Percentiles rank a stretch among this genome's conserved stretches.
Evolutionary conservation across 2,329 filamentous ascomycete genomes (phyloP).

Genomic region (Colletotrichum sp.): DNA sequence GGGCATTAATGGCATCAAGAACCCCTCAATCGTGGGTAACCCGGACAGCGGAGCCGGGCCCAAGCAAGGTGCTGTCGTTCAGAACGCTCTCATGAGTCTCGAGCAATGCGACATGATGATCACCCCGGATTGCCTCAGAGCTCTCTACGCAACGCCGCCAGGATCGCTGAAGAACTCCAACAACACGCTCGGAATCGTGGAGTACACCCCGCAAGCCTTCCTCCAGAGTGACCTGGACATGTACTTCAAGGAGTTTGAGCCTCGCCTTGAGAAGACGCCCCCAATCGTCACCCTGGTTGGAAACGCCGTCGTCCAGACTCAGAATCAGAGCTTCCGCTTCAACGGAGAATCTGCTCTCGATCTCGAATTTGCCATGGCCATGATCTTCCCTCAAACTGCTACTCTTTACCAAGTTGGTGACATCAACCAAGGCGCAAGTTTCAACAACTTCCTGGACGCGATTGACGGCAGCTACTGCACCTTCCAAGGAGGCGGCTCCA

Average conservation of each 20-base stretch:
- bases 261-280: conserved; percentile 45
- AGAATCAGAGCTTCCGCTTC: conserved; percentile 22
- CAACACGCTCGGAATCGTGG: conserved; percentile 58
- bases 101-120: conserved; percentile 57
- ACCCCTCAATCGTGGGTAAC: conserved; percentile 31
- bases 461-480: conserved; percentile 51
- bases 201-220: conserved; percentile 57
- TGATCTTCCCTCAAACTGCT: conserved; percentile 57
- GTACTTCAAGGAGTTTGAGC: conserved; percentile 51
- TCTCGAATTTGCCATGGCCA: conserved; percentile 57
- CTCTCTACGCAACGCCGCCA: conserved; percentile 50
- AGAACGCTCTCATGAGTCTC: conserved; percentile 33
- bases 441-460: conserved; percentile 48
- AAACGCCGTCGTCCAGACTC: conserved; percentile 46
- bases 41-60: conserved; percentile 29
- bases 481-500: conserved; percentile 40
- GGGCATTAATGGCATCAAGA: conserved; percentile 15
- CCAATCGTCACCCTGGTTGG: conserved; percentile 53
- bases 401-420: conserved; percentile 51
- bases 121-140: conserved; percentile 60
- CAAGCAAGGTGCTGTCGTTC: conserved; percentile 33
- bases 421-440: conserved; percentile 40
- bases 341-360: conserved; percentile 59
- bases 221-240: conserved; percentile 51
- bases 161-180: conserved; percentile 34